Evolutionary conservation across 306 rosid species (phyloP).

Genomic region (Albizia julibrissin): DNA sequence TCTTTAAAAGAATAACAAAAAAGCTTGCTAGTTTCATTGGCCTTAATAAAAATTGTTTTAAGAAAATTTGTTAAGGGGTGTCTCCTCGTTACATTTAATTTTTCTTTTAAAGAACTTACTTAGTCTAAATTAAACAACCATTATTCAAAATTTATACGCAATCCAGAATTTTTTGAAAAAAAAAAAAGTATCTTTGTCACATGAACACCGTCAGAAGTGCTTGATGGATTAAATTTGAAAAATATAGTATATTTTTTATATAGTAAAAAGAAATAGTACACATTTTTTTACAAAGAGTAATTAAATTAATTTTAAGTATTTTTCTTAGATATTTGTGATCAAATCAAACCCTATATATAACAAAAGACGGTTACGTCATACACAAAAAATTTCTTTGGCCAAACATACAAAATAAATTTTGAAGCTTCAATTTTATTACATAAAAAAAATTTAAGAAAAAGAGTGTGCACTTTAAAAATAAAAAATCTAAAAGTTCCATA

Average conservation of each 20-base stretch:
- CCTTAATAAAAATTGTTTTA: not conserved
- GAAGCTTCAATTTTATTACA: not conserved
- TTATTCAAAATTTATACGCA: not conserved
- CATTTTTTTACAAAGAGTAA: no score
- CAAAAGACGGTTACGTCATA: not conserved
- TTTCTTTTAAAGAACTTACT: not conserved
- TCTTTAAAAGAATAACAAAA: not conserved
- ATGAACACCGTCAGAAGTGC: not conserved
- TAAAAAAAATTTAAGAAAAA: not conserved
- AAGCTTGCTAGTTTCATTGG: not conserved
- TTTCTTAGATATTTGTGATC: no score
- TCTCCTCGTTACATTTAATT: not conserved
- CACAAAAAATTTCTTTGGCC: not conserved
- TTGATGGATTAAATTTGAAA: not conserved
- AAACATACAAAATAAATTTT: not conserved
- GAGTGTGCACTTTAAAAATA: not conserved
- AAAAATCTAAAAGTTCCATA: not conserved
- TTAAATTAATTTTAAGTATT: not conserved
- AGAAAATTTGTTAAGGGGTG: no score
- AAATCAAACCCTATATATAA: not conserved
- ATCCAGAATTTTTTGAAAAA: not conserved
- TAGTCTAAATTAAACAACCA: not conserved
- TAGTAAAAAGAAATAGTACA: not conserved
- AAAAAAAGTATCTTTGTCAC: not conserved
- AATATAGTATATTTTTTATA: not conserved